Base-by-base conservation (phyloP, 2,329 filamentous ascomycete species). In the Fusarium musae region DNA sequence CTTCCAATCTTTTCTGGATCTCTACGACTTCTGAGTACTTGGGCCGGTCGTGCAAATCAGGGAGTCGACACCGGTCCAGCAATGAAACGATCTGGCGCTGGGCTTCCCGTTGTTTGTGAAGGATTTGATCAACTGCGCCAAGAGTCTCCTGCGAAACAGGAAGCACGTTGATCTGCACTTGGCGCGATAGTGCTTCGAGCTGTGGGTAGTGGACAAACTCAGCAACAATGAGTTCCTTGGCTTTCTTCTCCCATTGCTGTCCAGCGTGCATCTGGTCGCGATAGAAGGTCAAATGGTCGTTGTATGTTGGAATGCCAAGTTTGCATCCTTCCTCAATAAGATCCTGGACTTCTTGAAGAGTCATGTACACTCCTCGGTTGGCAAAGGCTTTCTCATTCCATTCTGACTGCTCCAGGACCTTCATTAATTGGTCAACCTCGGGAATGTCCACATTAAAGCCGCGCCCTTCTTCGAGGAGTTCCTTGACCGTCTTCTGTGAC, bases 101-200 rank as follows among this genome's bases (percentile, higher is more conserved):
- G 2, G 95, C 95, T 80, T 98, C 96, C 26, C 96, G 92, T 81
- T 99, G 96, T 83, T 98, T 98, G 81, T 95, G 95, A 65, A 99
- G 85, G 63, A 98, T 98, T 54, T 94, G 92, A 78, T 99, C 96
- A 32, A 99, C 94, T 13, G 91, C 88, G 12, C 90, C 89, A 30
- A 97, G 87, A 0, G 95, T 98, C 39, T 95, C 93, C 8, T 90
- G 85, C 3, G 93, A 93, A 26, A 98, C 95, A 0, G 96, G 96
- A 23, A 98, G 86, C 9, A 88, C 88, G 39, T 90, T 88, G 34
- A 80, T 86, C 64, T 87, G 84, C 2, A 95, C 95, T 83, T 98
- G 96, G 56, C 90, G 90, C 3, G 95, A 97, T 10, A 99, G 86
- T 1, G 96, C 94, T 81, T 98, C 96, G 2, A 99, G 89, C 80